phyloP scores from a whole-genome alignment of 768 basidiomycete genomes.

The Termitomyces sp. region DNA sequence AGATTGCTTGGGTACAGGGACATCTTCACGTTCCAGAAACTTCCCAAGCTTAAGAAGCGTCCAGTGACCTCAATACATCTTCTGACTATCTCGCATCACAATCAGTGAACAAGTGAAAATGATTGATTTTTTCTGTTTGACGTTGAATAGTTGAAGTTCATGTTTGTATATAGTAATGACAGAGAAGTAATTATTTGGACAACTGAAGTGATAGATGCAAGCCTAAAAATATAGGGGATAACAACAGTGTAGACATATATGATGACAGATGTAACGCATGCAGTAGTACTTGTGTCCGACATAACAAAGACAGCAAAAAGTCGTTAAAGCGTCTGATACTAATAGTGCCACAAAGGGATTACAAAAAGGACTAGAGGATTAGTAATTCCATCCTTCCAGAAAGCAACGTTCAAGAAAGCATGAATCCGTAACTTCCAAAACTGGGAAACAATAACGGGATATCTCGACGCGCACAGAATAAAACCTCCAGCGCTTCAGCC shows the following conservation, averaged over 20 bases:
- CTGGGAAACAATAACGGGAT: background rate
- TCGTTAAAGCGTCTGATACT: background rate
- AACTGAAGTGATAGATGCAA: background rate
- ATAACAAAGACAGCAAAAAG: background rate
- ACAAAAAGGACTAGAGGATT: background rate
- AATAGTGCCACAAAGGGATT: background rate
- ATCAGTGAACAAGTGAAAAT: no score
- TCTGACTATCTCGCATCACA: background rate
- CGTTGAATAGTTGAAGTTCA: no score
- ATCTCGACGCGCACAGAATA: background rate
- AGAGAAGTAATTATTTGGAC: background rate
- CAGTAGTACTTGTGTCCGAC: background rate
- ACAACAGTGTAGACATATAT: background rate
- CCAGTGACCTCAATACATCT: background rate
- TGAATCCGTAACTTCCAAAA: background rate
- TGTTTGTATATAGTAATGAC: background rate
- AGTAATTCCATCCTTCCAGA: background rate
- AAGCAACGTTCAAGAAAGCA: background rate
- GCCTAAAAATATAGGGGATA: background rate
- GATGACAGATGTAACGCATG: background rate
- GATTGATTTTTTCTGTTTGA: no score
- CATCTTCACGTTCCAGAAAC: background rate
- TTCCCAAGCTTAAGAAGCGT: background rate
- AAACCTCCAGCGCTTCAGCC: background rate
- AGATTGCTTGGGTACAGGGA: background rate